A percentile compares a stretch with the other conserved stretches of the same genome.
phyloP scores from a whole-genome alignment of 108 stramenopile species.

The Conticribra weissflogii region DNA sequence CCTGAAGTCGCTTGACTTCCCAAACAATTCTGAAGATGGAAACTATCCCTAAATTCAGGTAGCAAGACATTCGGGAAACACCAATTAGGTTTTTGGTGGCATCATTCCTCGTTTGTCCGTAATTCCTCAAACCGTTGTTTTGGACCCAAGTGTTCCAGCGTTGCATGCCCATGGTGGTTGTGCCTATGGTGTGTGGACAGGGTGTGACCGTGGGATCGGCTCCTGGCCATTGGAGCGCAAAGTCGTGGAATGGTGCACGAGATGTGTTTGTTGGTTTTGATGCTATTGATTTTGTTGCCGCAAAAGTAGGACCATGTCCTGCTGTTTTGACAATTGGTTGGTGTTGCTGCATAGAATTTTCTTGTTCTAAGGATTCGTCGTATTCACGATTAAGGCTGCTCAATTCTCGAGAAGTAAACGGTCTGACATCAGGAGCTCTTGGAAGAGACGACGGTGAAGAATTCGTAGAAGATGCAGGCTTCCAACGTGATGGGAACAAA shows the following conservation, averaged over 20 bases:
- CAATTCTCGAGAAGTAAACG: slow-evolving; percentile 33
- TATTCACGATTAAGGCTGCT: slow-evolving; percentile 7
- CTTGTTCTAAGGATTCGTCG: slow-evolving; percentile 4
- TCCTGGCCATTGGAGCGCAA: slow-evolving; percentile 54
- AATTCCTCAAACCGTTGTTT: slow-evolving; percentile 41
- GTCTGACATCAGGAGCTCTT: slow-evolving; percentile 26
- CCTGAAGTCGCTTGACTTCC: slow-evolving; percentile 45
- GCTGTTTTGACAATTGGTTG: too few relatives aligned
- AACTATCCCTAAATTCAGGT: slow-evolving; percentile 71
- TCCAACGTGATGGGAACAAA: slow-evolving; percentile 37
- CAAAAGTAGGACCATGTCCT: not conserved
- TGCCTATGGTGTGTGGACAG: slow-evolving; percentile 68
- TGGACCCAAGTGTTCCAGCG: slow-evolving; percentile 62
- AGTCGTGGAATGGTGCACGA: slow-evolving; percentile 18
- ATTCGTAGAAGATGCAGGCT: not conserved
- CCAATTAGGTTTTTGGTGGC: slow-evolving; percentile 46
- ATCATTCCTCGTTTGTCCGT: slow-evolving; percentile 60
- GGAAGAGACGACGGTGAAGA: not conserved
- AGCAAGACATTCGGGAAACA: slow-evolving; percentile 68
- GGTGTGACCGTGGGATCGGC: slow-evolving; percentile 60
- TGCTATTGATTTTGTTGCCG: not conserved
- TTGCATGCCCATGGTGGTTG: slow-evolving; percentile 29
- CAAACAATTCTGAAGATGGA: slow-evolving; percentile 58
- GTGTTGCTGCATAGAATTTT: too few relatives aligned
- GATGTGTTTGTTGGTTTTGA: not conserved